Conservation (phyloP, 257 asterid genomes). For the Fraxinus anomala region DNA sequence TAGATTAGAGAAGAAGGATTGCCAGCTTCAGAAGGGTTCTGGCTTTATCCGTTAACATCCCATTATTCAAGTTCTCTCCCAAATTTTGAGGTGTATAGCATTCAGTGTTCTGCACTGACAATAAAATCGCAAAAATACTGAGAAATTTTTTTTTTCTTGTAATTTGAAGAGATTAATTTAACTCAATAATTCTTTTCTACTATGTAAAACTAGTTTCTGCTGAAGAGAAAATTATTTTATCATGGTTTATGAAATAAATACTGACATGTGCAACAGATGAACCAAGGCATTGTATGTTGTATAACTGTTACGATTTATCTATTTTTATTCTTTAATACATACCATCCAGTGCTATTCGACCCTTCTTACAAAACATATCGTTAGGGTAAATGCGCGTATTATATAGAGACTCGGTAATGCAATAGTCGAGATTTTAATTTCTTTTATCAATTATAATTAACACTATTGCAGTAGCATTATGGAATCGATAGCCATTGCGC, state of each 20-base stretch:
- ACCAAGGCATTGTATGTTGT: neutral
- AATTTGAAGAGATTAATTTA: neutral
- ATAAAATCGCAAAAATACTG: constrained; percentile 22
- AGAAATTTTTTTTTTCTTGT: constrained; percentile 11
- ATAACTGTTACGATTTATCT: neutral
- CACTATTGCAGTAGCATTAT: neutral
- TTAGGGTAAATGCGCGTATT: neutral
- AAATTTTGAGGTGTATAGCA: constrained; percentile 35
- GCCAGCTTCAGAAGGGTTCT: constrained; percentile 21
- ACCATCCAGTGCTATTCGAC: neutral
- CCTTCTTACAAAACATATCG: neutral
- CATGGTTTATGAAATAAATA: too few relatives aligned
- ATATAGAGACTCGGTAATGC: neutral
- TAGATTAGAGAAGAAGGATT: constrained; percentile 30
- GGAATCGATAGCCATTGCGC: neutral
- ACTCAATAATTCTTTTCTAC: constrained; percentile 6
- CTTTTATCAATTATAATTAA: too few relatives aligned
- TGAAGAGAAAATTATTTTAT: too few relatives aligned
- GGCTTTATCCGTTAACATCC: neutral
- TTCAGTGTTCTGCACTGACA: constrained; percentile 30
- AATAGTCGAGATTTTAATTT: neutral
- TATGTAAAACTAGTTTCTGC: neutral
- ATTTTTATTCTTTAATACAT: neutral
- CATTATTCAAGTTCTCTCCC: constrained; percentile 18
- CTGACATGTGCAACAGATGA: neutral